Percentiles rank a stretch among this genome's conserved stretches.
These are phyloP conservation scores for Musa balbisiana DNA, from an alignment of 202 grass and related monocot genomes.

Conservation along the genomic window DNA sequence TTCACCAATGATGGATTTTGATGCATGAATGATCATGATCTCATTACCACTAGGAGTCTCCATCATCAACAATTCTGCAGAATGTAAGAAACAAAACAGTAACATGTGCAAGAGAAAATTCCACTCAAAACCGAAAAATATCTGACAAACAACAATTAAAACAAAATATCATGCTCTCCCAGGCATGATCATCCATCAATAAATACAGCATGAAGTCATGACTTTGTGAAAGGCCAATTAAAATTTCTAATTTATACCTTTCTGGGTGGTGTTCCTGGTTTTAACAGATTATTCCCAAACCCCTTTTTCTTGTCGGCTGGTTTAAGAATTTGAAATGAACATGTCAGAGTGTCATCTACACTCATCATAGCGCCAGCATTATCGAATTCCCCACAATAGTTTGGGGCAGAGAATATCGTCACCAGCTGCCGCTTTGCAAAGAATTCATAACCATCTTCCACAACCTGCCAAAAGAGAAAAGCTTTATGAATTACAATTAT, in stretches of 20 bases:
- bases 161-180: background rate
- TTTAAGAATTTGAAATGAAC: slow-evolving; percentile 20
- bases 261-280: slow-evolving; percentile 18
- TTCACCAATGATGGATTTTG: background rate
- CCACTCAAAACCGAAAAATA: background rate
- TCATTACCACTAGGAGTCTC: background rate
- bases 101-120: background rate
- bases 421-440: slow-evolving; percentile 17
- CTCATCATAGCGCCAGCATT: slow-evolving; percentile 23
- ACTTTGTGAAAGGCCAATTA: background rate
- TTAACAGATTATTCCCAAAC: slow-evolving; percentile 13
- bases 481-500: background rate
- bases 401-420: slow-evolving; percentile 18
- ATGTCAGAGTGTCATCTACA: slow-evolving; percentile 11
- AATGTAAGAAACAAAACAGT: background rate
- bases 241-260: slow-evolving; percentile 4
- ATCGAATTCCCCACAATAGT: slow-evolving; percentile 21
- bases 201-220: background rate
- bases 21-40: background rate
- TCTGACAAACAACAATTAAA: background rate
- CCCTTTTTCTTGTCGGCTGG: slow-evolving; percentile 13
- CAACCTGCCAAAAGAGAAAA: slow-evolving; percentile 1
- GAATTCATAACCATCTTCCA: slow-evolving; percentile 23
- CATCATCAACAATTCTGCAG: background rate
- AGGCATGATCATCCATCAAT: background rate